A percentile compares a stretch with the other conserved stretches of the same genome.
Conservation (phyloP, 768 basidiomycete genomes). For the Pholiota molesta region DNA sequence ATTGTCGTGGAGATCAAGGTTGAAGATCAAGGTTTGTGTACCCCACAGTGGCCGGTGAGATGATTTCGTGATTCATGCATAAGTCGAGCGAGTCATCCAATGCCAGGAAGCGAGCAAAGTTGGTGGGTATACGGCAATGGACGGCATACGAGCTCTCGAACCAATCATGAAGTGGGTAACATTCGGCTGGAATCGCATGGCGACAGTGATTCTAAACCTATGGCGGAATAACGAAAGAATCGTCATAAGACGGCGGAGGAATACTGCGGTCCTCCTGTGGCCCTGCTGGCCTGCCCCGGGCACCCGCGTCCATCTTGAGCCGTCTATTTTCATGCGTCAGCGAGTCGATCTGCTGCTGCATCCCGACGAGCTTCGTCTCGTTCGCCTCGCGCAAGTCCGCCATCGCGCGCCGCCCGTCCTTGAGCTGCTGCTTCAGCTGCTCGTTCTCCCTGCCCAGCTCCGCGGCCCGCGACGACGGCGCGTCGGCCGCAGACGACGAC, state of each 20-base stretch:
- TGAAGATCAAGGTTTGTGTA: too few species aligned
- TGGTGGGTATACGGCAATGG: too few species aligned
- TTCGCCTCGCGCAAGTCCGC: conserved; percentile 22
- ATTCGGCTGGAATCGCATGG: too few species aligned
- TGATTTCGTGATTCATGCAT: too few species aligned
- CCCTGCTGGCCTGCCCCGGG: conserved; percentile 4
- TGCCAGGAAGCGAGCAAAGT: too few species aligned
- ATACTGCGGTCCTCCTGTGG: conserved; percentile 27
- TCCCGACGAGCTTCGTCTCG: conserved; percentile 25
- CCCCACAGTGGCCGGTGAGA: too few species aligned
- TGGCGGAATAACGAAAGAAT: conserved; percentile 23
- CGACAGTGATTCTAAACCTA: background rate
- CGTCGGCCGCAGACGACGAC: background rate
- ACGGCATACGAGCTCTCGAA: too few species aligned
- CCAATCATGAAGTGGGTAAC: too few species aligned
- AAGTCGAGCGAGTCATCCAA: too few species aligned
- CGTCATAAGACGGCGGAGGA: conserved; percentile 39
- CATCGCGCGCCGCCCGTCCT: conserved; percentile 26
- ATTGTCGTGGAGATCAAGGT: too few species aligned
- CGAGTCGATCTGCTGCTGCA: conserved; percentile 29
- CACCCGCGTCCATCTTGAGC: conserved; percentile 26
- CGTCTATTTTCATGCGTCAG: conserved; percentile 30
- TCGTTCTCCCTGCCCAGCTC: conserved; percentile 38
- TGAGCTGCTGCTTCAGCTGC: conserved; percentile 33
- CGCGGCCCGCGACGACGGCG: conserved; percentile 26